A percentile compares a stretch with the other conserved stretches of the same genome.
These are phyloP conservation scores for Dianthus caryophyllus DNA, from an alignment of 148 eudicot species.

Conservation along the genomic window DNA sequence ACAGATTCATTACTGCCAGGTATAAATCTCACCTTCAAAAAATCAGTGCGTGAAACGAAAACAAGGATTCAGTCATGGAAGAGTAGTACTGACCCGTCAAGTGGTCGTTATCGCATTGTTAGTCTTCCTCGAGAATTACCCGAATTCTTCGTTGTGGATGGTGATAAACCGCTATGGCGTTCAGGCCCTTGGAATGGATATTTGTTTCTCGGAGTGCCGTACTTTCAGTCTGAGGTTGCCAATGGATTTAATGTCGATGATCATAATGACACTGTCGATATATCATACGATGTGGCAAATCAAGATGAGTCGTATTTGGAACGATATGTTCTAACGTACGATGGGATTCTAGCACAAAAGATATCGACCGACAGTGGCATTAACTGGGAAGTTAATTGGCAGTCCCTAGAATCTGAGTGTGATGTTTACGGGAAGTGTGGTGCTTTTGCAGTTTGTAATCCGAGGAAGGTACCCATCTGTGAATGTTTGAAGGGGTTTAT, in stretches of 20 bases:
- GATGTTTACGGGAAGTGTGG: conserved; percentile 37
- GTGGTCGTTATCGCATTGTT: conserved; percentile 26
- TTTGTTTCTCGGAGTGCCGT: conserved; percentile 23
- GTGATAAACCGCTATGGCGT: conserved; percentile 29
- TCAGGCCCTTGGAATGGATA: conserved; percentile 41
- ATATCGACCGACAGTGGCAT: conserved; percentile 7
- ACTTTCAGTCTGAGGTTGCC: not conserved
- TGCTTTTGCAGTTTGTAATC: conserved; percentile 26
- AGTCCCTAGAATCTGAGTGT: conserved; percentile 13
- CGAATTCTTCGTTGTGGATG: conserved; percentile 28
- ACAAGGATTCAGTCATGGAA: conserved; percentile 29
- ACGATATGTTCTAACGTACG: conserved; percentile 11
- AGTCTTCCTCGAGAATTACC: conserved; percentile 25
- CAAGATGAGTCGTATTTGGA: too few relatives aligned
- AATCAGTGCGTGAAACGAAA: not conserved
- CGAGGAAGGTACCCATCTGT: conserved; percentile 14
- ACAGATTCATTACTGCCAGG: conserved; percentile 25
- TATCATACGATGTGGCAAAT: not conserved
- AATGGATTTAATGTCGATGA: conserved; percentile 12
- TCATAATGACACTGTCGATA: not conserved
- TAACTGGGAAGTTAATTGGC: conserved; percentile 11
- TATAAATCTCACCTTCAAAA: not conserved
- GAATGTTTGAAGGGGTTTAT: conserved; percentile 34
- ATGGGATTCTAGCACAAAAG: not conserved
- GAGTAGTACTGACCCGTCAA: conserved; percentile 38